Conservation (phyloP, 345 rosid species). For the Geranium brycei region DNA sequence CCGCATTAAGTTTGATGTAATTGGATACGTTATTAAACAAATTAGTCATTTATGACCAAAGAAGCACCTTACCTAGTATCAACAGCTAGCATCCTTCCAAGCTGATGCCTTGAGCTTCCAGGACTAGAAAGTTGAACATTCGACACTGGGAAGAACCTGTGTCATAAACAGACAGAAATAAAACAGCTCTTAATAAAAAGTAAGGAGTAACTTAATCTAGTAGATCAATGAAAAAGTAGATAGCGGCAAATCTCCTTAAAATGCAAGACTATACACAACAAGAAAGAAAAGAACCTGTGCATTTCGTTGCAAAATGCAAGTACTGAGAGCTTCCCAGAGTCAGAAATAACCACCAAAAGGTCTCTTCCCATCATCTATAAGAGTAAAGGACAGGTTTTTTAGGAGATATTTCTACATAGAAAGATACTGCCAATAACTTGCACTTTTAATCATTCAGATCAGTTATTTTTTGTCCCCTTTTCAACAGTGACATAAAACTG, state of each 20-base stretch:
- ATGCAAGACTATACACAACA: conserved; percentile 4
- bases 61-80: conserved; percentile 55
- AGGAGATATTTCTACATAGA: background rate
- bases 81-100: conserved; percentile 78
- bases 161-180: conserved; percentile 16
- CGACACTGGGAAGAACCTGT: conserved; percentile 77
- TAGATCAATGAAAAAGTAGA: conserved; percentile 1
- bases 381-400: conserved; percentile 11
- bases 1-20: background rate
- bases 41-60: background rate
- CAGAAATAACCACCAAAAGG: conserved; percentile 75
- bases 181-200: conserved; percentile 9
- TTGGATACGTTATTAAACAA: background rate
- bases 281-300: conserved; percentile 59
- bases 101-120: conserved; percentile 69
- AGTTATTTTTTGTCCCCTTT: background rate
- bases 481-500: background rate
- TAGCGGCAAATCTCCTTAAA: background rate
- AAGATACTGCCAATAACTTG: background rate
- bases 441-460: conserved; percentile 1
- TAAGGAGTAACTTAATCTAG: background rate
- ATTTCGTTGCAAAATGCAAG: conserved; percentile 86
- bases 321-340: conserved; percentile 96
- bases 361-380: conserved; percentile 60
- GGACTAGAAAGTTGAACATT: conserved; percentile 72